These are phyloP conservation scores for Croton laevigatus DNA, from an alignment of 441 rosid genomes.

Conservation along the genomic window DNA sequence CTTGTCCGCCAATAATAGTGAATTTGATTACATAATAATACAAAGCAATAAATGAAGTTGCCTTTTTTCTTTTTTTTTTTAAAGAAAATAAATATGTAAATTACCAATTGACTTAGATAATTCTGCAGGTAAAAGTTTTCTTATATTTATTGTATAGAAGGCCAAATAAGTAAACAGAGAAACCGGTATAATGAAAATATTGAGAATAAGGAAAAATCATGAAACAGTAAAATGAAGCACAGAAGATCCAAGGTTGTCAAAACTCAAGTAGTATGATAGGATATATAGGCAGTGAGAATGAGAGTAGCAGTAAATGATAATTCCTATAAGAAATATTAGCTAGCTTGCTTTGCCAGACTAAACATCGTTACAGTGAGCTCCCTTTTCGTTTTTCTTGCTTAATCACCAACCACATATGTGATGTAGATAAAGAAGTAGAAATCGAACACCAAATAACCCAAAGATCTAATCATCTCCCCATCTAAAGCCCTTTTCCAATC, in stretches of 20 bases:
- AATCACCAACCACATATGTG: conserved; percentile 16
- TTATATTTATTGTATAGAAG: no score
- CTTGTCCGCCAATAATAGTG: no score
- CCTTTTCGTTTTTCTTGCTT: conserved; percentile 12
- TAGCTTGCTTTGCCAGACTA: conserved; percentile 17
- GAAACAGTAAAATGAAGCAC: not conserved
- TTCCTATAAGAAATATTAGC: not conserved
- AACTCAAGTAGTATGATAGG: not conserved
- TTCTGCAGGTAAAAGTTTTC: no score
- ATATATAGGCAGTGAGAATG: not conserved
- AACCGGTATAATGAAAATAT: not conserved
- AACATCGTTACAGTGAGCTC: conserved; percentile 18
- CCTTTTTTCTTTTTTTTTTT: no score
- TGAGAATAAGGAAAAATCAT: not conserved
- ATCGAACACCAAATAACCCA: conserved; percentile 6
- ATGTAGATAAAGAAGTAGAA: not conserved
- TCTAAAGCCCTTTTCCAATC: conserved; percentile 7
- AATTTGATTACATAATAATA: no score
- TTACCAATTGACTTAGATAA: no score
- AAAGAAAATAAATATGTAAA: no score
- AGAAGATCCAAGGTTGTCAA: not conserved
- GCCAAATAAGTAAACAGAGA: not conserved
- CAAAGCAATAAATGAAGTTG: no score
- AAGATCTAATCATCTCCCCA: not conserved
- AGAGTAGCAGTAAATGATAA: not conserved